phyloP scores from a whole-genome alignment of 2,329 filamentous ascomycete genomes.

The Aspergillus awamori region DNA sequence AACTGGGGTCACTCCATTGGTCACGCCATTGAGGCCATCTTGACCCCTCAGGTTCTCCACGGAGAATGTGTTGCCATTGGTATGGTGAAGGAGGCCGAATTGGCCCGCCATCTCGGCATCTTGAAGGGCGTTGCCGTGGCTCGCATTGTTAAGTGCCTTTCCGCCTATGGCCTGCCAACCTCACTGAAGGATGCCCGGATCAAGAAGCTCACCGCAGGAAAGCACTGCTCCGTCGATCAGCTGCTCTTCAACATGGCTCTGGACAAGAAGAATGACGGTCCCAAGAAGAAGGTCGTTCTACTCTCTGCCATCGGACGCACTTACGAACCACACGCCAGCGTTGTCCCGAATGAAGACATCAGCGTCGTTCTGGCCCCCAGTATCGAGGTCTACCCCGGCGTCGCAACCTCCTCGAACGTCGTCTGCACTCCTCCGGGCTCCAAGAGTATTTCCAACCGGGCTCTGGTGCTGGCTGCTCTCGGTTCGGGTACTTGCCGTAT shows the following conservation, averaged over 20 bases:
- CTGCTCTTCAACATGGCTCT: constrained; percentile 92
- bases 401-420: constrained; percentile 66
- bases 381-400: constrained; percentile 71
- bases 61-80: constrained; percentile 96
- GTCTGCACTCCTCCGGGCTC: constrained; percentile 89
- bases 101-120: constrained; percentile 85
- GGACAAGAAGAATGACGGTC: constrained; percentile 97
- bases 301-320: constrained; percentile 88
- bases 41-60: constrained; percentile 93
- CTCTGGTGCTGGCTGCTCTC: constrained; percentile 89
- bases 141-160: constrained; percentile 86
- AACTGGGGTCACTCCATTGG: constrained; percentile 99
- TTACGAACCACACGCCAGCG: constrained; percentile 81
- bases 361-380: constrained; percentile 80
- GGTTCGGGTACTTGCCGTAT: constrained; percentile 84
- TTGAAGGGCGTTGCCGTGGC: constrained; percentile 85
- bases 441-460: constrained; percentile 96
- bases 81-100: constrained; percentile 96
- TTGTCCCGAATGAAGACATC: constrained; percentile 85
- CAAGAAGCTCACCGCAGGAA: constrained; percentile 78
- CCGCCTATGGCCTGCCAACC: constrained; percentile 88
- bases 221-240: constrained; percentile 82
- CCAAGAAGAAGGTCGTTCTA: constrained; percentile 93
- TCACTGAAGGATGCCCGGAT: constrained; percentile 83
- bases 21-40: constrained; percentile 91